Evolutionary conservation across 2,329 filamentous ascomycete species (phyloP).

Genomic region (Madurella mycetomatis): DNA sequence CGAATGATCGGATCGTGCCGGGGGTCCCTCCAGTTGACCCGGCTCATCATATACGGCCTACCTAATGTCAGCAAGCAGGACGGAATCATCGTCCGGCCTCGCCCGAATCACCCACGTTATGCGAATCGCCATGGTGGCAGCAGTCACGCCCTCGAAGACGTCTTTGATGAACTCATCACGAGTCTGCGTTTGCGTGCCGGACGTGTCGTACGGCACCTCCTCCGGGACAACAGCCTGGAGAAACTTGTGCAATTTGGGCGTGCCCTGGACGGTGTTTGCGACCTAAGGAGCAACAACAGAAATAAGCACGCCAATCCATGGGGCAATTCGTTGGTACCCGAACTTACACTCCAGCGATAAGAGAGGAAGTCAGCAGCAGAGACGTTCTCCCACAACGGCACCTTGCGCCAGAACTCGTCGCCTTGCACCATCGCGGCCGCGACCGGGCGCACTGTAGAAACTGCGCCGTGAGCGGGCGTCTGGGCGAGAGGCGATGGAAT

Average conservation of each 20-base stretch:
- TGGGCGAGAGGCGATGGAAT: conserved; percentile 6
- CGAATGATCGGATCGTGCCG: conserved; percentile 55
- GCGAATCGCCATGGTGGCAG: conserved; percentile 56
- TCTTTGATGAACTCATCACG: conserved; percentile 52
- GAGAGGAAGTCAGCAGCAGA: conserved; percentile 46
- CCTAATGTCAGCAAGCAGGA: background rate
- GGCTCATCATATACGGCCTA: conserved; percentile 54
- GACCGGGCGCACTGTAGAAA: background rate
- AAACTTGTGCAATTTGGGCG: conserved; percentile 44
- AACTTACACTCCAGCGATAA: conserved; percentile 51
- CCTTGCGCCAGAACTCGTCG: conserved; percentile 48
- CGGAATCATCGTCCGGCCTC: background rate
- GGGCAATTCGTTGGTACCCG: background rate
- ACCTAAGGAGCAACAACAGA: conserved; percentile 31
- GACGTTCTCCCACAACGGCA: conserved; percentile 47
- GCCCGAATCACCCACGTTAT: conserved; percentile 41
- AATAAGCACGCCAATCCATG: background rate
- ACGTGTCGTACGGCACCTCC: conserved; percentile 38
- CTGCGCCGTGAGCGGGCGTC: background rate
- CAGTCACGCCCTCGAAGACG: conserved; percentile 47
- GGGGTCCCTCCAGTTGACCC: conserved; percentile 56
- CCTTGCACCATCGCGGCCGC: background rate
- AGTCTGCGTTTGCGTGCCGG: conserved; percentile 35
- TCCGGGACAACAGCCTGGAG: conserved; percentile 48
- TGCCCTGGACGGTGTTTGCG: conserved; percentile 46